Percentiles rank a stretch among this genome's conserved stretches.
Conservation (phyloP, 2,329 filamentous ascomycete genomes). For the Diplodia scrobiculata region DNA sequence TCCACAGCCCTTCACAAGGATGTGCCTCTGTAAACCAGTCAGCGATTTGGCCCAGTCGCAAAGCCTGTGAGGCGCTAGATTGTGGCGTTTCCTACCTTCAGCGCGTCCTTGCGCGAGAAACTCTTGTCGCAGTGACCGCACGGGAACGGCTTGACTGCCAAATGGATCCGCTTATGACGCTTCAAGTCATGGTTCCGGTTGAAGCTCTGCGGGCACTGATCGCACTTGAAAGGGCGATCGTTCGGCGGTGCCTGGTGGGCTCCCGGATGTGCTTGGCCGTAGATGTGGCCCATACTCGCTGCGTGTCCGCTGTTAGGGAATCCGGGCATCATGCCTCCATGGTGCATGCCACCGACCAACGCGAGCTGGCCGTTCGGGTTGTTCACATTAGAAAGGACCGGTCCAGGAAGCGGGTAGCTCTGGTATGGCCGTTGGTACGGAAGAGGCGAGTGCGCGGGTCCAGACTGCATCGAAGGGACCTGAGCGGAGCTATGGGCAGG, state of each 20-base stretch:
- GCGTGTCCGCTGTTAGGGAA: conserved; percentile 62
- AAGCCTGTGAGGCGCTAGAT: not conserved
- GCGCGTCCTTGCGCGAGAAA: conserved; percentile 92
- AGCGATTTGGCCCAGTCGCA: conserved; percentile 31
- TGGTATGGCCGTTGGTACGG: conserved; percentile 54
- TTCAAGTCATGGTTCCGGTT: conserved; percentile 97
- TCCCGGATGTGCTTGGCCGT: conserved; percentile 47
- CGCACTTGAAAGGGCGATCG: conserved; percentile 92
- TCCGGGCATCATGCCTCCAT: conserved; percentile 56
- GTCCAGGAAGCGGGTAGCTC: conserved; percentile 60
- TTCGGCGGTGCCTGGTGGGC: conserved; percentile 57
- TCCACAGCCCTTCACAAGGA: conserved; percentile 68
- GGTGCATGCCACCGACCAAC: conserved; percentile 63
- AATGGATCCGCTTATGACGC: conserved; percentile 90
- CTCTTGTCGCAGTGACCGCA: conserved; percentile 92
- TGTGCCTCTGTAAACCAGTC: conserved; percentile 58
- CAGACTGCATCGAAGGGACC: conserved; percentile 51
- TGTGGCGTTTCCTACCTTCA: conserved; percentile 70
- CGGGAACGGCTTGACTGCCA: conserved; percentile 93
- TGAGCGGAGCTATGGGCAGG: conserved; percentile 51
- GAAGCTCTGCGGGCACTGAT: conserved; percentile 89
- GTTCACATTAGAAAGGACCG: conserved; percentile 76
- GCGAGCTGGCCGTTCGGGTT: conserved; percentile 73
- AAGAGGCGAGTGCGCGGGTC: conserved; percentile 53
- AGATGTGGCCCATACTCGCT: conserved; percentile 65